phyloP scores from a whole-genome alignment of 2,329 filamentous ascomycete species.

The Fusarium sulawesiense region DNA sequence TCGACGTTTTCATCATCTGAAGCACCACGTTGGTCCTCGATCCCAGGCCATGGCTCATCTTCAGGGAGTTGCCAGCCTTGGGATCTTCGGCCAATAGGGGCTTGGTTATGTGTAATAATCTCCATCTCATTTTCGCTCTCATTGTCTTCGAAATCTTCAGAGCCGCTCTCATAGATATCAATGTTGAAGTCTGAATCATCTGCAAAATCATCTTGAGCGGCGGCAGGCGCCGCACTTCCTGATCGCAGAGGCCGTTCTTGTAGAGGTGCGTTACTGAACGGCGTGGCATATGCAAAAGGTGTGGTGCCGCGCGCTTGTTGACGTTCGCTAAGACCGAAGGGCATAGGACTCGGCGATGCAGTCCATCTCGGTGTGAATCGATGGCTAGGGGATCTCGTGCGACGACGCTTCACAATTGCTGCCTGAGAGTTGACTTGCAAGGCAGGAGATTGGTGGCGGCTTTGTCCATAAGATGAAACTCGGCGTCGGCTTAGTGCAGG shows the following conservation, averaged over 20 bases:
- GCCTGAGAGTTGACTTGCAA: conserved; percentile 44
- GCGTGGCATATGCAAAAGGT: conserved; percentile 80
- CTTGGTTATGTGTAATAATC: conserved; percentile 44
- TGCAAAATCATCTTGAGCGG: conserved; percentile 49
- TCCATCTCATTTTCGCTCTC: conserved; percentile 45
- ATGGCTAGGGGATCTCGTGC: conserved; percentile 68
- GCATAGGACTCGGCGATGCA: conserved; percentile 59
- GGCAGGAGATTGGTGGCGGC: conserved; percentile 49
- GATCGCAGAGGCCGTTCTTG: conserved; percentile 53
- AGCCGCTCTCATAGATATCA: conserved; percentile 52
- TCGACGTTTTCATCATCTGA: conserved; percentile 65
- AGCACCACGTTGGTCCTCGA: conserved; percentile 61
- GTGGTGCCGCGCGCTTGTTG: conserved; percentile 57
- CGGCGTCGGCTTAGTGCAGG: conserved; percentile 58
- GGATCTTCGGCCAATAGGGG: conserved; percentile 37
- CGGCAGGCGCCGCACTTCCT: conserved; percentile 47
- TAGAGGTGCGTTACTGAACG: conserved; percentile 71
- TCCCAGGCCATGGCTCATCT: conserved; percentile 68
- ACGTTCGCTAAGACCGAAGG: conserved; percentile 50
- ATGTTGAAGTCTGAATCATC: conserved; percentile 54
- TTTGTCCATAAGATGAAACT: conserved; percentile 57
- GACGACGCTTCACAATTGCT: conserved; percentile 61
- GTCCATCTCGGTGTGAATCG: conserved; percentile 68
- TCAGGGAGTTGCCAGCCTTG: conserved; percentile 56
- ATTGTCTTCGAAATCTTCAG: conserved; percentile 50